Evolutionary conservation across 2,329 filamentous ascomycete species (phyloP), one percentile per base, ranked within the genome.

Genomic region (Pseudogymnoascus sp.): DNA sequence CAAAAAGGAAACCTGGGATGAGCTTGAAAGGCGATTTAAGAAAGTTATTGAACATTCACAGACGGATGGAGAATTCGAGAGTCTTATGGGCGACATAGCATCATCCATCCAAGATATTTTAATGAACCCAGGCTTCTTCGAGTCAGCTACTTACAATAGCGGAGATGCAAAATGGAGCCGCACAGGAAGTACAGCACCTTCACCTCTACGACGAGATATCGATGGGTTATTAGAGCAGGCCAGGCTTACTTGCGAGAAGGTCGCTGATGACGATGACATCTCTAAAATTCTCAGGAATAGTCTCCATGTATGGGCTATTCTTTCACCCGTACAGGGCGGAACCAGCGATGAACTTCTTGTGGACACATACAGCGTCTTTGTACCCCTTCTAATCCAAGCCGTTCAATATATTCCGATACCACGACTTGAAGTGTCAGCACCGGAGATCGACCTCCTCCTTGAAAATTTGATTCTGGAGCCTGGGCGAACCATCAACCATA

Each of bases 381-480:
- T 95, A 4, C 93, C 93, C 0, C 77, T 91, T 11, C 71, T 92
- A 3, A 83, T 97, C 63, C 82, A 90, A 67, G 84, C 85, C 2
- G 81, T 97, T 33, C 92, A 97, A 72, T 92, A 91, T 75, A 78
- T 97, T 3, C 93, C 93, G 0, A 95, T 97, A 61, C 93, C 93
- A 0, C 88, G 93, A 4, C 76, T 97, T n/a, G 93, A 97, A 74
- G 80, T 97, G 4, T 89, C 90, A 0, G 89, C 88, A 3, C 93
- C 92, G 0, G 86, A 90, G 35, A 81, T 96, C 62, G 93, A 97
- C 69, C 82, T 97, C 4, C 78, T 97, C 0, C 78, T 97, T 2
- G 93, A 97, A 72, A 97, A 96, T 67, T 80, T 97, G 33, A 89
- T 97, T 64, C 81, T 97, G 33, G 91, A 97, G 71, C 93, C 93